Conservation (phyloP, 129 eudicot species). For the Sambucus nigra region DNA sequence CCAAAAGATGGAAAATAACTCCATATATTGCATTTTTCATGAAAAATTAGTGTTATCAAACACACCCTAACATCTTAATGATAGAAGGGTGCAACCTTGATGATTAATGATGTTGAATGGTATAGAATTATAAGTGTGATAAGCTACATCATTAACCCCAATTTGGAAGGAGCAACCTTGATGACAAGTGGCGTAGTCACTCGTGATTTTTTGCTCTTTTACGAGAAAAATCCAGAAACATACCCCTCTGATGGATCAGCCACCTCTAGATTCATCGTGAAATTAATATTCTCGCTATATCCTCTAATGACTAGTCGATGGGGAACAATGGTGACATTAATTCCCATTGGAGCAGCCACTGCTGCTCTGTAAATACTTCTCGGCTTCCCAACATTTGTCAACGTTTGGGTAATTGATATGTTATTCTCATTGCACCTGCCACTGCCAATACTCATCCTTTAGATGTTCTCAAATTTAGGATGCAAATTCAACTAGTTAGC, state of each 20-base stretch:
- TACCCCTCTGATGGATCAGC: constrained; percentile 56
- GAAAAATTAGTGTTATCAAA: too few relatives aligned
- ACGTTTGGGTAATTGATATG: constrained; percentile 45
- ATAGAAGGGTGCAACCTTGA: too few relatives aligned
- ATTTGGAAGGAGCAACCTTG: constrained; percentile 26
- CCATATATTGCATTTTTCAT: too few relatives aligned
- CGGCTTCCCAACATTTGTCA: constrained; percentile 52
- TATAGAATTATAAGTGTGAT: too few relatives aligned
- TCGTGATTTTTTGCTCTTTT: constrained; percentile 45
- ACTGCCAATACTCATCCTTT: too few relatives aligned
- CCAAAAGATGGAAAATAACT: too few relatives aligned
- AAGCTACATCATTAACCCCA: constrained; percentile 29
- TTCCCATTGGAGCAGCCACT: constrained; percentile 48
- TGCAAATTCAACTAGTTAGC: too few relatives aligned
- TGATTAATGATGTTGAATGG: too few relatives aligned
- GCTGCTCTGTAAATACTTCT: constrained; percentile 42
- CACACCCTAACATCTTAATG: too few relatives aligned
- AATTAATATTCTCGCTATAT: constrained; percentile 54
- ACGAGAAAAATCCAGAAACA: constrained; percentile 62
- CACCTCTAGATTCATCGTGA: constrained; percentile 48
- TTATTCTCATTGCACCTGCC: too few relatives aligned
- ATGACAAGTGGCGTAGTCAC: constrained; percentile 64
- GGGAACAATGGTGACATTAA: constrained; percentile 55
- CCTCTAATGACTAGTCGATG: constrained; percentile 30
- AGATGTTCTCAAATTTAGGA: too few relatives aligned